Conservation (phyloP, 208 protist genomes). For the Leishmania guyanensis region DNA sequence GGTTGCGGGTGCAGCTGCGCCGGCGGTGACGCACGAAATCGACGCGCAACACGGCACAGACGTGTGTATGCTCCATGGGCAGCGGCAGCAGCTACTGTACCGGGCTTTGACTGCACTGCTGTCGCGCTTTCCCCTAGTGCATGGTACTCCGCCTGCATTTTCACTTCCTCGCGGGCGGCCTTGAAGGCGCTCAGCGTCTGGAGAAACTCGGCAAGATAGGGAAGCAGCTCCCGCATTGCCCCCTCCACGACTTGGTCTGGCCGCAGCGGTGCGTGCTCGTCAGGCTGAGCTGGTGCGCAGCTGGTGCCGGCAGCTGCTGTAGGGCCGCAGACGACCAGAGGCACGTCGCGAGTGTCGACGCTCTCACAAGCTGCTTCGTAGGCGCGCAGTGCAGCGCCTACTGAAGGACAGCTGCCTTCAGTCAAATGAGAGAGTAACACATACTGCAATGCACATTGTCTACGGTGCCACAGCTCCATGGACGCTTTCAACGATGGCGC, state of each 20-base stretch:
- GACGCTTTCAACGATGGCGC: background rate
- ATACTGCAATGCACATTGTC: background rate
- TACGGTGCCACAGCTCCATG: constrained; percentile 3
- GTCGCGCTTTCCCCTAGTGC: background rate
- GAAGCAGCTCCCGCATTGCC: background rate
- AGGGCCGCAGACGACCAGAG: background rate
- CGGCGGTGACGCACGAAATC: background rate
- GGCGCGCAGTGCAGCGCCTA: background rate
- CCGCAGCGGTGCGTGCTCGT: background rate
- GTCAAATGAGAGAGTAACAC: constrained; percentile 8
- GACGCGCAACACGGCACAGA: constrained; percentile 1
- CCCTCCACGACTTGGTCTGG: background rate
- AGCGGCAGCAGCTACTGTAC: background rate
- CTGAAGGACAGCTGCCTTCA: background rate
- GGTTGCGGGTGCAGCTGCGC: background rate
- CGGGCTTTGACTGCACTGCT: background rate
- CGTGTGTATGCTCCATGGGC: constrained; percentile 5
- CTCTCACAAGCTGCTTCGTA: background rate
- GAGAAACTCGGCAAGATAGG: background rate
- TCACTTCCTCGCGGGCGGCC: constrained; percentile 6
- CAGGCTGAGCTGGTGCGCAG: background rate
- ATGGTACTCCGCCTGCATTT: constrained; percentile 7
- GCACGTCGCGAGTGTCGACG: background rate
- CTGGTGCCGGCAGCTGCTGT: too few relatives aligned
- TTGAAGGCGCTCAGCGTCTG: constrained; percentile 4